Conservation (phyloP, 805 yeast species). For the Lachancea nothofagi region DNA sequence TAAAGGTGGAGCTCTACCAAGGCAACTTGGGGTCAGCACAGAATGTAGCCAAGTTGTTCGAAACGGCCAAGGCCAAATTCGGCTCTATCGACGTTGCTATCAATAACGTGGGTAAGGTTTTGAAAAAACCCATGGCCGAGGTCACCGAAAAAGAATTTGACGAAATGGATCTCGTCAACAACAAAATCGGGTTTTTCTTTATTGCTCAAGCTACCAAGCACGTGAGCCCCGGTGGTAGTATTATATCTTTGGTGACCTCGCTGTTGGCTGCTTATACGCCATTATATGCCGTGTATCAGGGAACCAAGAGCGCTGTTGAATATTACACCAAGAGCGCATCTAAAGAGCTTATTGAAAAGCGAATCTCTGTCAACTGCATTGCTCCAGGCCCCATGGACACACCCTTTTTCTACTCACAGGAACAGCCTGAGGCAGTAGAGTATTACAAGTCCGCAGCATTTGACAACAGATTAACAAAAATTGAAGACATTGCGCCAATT, state of each 20-base stretch:
- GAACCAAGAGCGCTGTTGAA: conserved; percentile 53
- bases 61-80: conserved; percentile 38
- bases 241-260: conserved; percentile 56
- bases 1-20: conserved; percentile 40
- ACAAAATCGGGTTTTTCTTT: conserved; percentile 58
- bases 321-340: conserved; percentile 49
- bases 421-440: conserved; percentile 45
- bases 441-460: conserved; percentile 50
- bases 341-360: conserved; percentile 43
- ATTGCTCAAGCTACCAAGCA: conserved; percentile 49
- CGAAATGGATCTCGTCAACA: conserved; percentile 46
- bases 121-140: conserved; percentile 55
- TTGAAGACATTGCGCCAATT: conserved; percentile 59
- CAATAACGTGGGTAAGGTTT: conserved; percentile 61
- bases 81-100: conserved; percentile 58
- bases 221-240: conserved; percentile 47
- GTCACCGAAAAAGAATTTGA: conserved; percentile 51
- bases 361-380: conserved; percentile 48
- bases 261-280: conserved; percentile 60
- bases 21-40: conserved; percentile 40
- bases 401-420: conserved; percentile 59
- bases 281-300: conserved; percentile 49
- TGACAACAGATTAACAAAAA: conserved; percentile 48
- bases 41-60: conserved; percentile 43
- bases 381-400: conserved; percentile 69